A percentile compares a stretch with the other conserved stretches of the same genome.
Evolutionary conservation across 225 moss, liverwort and hornwort species (phyloP).

Genomic region (Rhytidiadelphus loreus): DNA sequence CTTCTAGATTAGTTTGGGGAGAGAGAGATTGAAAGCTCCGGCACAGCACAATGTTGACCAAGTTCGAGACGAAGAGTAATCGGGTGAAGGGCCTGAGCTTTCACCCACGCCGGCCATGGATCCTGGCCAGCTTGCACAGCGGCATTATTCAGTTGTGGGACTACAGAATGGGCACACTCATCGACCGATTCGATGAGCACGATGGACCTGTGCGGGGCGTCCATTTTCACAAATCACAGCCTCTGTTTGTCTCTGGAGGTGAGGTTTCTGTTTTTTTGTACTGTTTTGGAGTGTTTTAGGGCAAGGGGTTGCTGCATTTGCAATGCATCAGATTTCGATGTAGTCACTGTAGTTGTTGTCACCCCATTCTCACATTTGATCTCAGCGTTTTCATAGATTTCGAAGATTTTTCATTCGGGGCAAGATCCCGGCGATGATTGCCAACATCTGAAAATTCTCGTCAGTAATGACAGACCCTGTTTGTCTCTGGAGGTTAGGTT

Average conservation of each 20-base stretch:
- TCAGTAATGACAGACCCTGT: slow-evolving; percentile 40
- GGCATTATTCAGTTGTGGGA: slow-evolving; percentile 99
- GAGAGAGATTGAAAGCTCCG: neutral
- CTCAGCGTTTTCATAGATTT: neutral
- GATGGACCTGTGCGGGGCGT: slow-evolving; percentile 98
- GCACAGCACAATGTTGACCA: slow-evolving; percentile 67
- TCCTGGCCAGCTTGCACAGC: slow-evolving; percentile 94
- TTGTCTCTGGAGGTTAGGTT: slow-evolving; percentile 79
- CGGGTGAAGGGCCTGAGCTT: slow-evolving; percentile 99
- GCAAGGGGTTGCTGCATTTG: neutral
- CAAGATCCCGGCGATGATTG: neutral
- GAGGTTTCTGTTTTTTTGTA: neutral
- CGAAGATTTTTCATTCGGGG: neutral
- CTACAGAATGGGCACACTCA: slow-evolving; percentile 95
- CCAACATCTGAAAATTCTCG: neutral
- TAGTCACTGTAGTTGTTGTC: neutral
- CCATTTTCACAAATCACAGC: slow-evolving; percentile 97
- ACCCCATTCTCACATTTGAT: neutral
- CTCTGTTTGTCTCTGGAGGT: slow-evolving; percentile 97
- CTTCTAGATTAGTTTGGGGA: neutral
- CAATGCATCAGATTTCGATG: neutral
- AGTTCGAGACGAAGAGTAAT: slow-evolving; percentile 99
- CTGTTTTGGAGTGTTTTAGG: neutral
- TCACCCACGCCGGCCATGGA: slow-evolving; percentile 97
- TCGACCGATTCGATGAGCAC: slow-evolving; percentile 96